Percentiles rank a stretch among this genome's conserved stretches.
phyloP scores from a whole-genome alignment of 495 filamentous ascomycete species.

The Acidomyces sp. region DNA sequence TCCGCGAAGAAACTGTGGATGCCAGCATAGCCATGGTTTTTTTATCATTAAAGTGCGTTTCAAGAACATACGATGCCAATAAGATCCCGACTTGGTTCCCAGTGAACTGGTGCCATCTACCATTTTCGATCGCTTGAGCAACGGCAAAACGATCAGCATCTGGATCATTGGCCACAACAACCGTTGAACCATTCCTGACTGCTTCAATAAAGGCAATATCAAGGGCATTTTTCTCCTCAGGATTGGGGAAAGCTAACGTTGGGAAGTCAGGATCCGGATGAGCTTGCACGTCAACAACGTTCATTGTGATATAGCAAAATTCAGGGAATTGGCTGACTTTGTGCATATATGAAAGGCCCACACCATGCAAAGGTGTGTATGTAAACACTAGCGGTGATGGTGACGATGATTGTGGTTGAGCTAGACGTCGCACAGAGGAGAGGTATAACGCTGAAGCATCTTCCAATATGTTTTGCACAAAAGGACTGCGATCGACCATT shows the following conservation, averaged over 20 bases:
- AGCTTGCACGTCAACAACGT: conserved; percentile 29
- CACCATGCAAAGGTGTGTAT: conserved; percentile 62
- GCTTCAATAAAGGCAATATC: conserved; percentile 48
- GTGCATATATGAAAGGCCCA: conserved; percentile 41
- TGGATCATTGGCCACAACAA: conserved; percentile 57
- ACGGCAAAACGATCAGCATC: conserved; percentile 62
- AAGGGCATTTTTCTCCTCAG: conserved; percentile 57
- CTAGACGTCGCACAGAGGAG: conserved; percentile 17
- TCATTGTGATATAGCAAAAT: conserved; percentile 23
- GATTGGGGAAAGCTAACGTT: conserved; percentile 58
- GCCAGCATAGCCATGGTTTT: conserved; percentile 42
- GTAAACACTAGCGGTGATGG: conserved; percentile 34
- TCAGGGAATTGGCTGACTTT: conserved; percentile 35
- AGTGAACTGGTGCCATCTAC: conserved; percentile 50
- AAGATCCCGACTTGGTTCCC: conserved; percentile 58
- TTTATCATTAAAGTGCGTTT: conserved; percentile 26
- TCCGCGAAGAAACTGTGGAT: conserved; percentile 52
- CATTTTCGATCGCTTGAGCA: conserved; percentile 42
- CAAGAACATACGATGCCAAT: conserved; percentile 45
- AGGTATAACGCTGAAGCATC: conserved; percentile 22
- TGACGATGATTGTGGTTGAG: neutral
- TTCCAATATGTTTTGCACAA: conserved; percentile 33
- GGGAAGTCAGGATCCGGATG: conserved; percentile 56
- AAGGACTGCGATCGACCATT: conserved; percentile 20
- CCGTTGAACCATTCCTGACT: conserved; percentile 32